Evolutionary conservation across 2,329 filamentous ascomycete species (phyloP).

Genomic region (Fusarium graminum): DNA sequence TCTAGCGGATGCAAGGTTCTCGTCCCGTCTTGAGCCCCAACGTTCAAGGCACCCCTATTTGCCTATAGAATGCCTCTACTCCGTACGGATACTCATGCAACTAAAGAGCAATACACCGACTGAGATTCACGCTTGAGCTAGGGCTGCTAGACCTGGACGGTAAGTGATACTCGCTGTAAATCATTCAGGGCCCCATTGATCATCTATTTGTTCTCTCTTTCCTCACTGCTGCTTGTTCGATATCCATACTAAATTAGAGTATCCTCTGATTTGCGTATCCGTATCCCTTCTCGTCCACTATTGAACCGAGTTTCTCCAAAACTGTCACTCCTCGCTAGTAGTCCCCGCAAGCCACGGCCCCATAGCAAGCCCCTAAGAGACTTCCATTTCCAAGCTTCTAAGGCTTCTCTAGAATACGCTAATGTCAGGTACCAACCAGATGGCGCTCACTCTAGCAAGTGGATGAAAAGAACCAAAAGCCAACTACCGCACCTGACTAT

Average conservation of each 20-base stretch:
- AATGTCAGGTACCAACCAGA: conserved; percentile 47
- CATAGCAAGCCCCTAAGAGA: conserved; percentile 24
- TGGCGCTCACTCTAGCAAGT: conserved; percentile 29
- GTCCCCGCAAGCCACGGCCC: conserved; percentile 40
- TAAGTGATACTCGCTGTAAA: conserved; percentile 22
- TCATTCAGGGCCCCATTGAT: conserved; percentile 10
- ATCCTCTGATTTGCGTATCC: conserved; percentile 24
- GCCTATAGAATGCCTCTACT: not conserved
- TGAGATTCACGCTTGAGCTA: conserved; percentile 41
- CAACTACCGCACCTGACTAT: conserved; percentile 23
- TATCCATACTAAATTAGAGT: too few relatives aligned
- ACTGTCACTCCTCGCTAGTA: conserved; percentile 22
- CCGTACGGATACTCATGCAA: too few relatives aligned
- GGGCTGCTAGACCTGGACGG: conserved; percentile 38
- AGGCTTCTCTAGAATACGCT: conserved; percentile 31
- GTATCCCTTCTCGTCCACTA: conserved; percentile 17
- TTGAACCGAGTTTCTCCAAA: conserved; percentile 28
- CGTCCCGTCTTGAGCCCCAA: conserved; percentile 26
- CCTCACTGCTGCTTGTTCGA: conserved; percentile 26
- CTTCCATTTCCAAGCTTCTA: conserved; percentile 35
- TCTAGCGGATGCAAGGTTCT: conserved; percentile 38
- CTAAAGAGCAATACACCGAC: conserved; percentile 11
- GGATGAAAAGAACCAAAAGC: conserved; percentile 34
- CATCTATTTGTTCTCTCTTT: conserved; percentile 40
- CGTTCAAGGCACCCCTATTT: conserved; percentile 33